Conservation (phyloP, 2,329 filamentous ascomycete genomes). For the Pyrenophora teres region DNA sequence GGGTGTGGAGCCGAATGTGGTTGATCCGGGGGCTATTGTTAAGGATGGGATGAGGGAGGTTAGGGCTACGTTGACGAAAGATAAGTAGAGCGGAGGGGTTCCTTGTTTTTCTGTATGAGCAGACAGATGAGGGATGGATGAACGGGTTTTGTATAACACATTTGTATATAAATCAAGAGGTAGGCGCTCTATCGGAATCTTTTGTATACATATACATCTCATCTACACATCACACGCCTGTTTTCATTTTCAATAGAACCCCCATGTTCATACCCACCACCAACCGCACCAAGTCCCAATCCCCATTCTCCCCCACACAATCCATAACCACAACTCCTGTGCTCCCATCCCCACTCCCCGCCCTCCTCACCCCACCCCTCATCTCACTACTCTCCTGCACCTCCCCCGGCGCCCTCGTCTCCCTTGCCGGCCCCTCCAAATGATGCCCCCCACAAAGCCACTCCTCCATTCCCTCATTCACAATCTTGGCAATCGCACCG, state of each 20-base stretch:
- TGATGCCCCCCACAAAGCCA: conserved; percentile 62
- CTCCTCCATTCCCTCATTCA: conserved; percentile 76
- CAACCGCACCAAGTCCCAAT: conserved; percentile 88
- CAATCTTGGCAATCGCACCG: conserved; percentile 82
- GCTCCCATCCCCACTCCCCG: conserved; percentile 61
- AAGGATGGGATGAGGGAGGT: conserved; percentile 35
- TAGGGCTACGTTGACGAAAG: conserved; percentile 18
- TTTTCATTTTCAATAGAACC: conserved; percentile 34
- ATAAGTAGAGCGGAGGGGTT: not conserved
- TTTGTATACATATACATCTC: too few species aligned
- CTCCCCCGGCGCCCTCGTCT: conserved; percentile 21
- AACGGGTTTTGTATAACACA: too few species aligned
- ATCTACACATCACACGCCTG: too few species aligned
- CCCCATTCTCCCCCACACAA: conserved; percentile 83
- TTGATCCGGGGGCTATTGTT: conserved; percentile 31
- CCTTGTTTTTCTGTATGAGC: not conserved
- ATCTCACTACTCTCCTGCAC: conserved; percentile 15
- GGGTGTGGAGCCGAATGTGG: conserved; percentile 22
- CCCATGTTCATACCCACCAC: conserved; percentile 90
- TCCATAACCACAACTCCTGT: conserved; percentile 92
- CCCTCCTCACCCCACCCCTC: conserved; percentile 53
- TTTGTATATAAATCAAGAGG: too few species aligned
- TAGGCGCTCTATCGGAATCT: too few species aligned
- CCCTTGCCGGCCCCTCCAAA: conserved; percentile 22
- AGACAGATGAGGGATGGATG: too few species aligned